Base-by-base conservation (phyloP, 768 basidiomycete species). In the Lactarius sp. region DNA sequence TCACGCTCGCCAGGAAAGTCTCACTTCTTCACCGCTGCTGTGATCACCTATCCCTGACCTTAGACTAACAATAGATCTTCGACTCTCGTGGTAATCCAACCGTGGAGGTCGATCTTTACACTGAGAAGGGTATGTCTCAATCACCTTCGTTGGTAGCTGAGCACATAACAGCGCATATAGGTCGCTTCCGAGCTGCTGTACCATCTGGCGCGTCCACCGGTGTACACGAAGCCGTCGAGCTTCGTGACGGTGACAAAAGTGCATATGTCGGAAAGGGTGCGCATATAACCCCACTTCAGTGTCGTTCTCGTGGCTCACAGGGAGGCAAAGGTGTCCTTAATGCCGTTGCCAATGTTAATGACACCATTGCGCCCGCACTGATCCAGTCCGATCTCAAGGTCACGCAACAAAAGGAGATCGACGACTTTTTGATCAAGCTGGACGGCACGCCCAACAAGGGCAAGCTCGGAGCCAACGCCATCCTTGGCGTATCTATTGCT, bases 181-280 rank as follows among this genome's bases (percentile, higher is more conserved):
- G 95, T 64, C 88, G 85, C 68, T 98, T 86, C 88, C 88, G 93
- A 65, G 91, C 94, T 64, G 85, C 92, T 67, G 97, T 99, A 50
- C 97, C 97, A 50, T 98, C 96, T 64, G 97, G 97, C 75, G 97
- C 97, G 49, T 99, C 97, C 62, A 98, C 97, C 58, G 97, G 97
- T 80, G 80, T 92, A 69, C 93, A 99, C 76, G 97, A 99, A 77
- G 97, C 97, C 66, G 93, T 98, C 69, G 97, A 99, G 79, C 90
- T 99, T 77, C 93, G 97, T 70, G 97, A 99, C 77, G 89, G 88
- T 67, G 95, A 94, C 81, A 97, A 97, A 78, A 77, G 77, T 69
- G 85, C 85, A 71, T 99, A 97, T 75, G 84, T 97, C 70, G 97
- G 97, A 72, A 99, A 98, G 82, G 96, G 96, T 90, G 71, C 64